phyloP scores from a whole-genome alignment of 2,329 filamentous ascomycete genomes.

The Aspergillus intermedius region DNA sequence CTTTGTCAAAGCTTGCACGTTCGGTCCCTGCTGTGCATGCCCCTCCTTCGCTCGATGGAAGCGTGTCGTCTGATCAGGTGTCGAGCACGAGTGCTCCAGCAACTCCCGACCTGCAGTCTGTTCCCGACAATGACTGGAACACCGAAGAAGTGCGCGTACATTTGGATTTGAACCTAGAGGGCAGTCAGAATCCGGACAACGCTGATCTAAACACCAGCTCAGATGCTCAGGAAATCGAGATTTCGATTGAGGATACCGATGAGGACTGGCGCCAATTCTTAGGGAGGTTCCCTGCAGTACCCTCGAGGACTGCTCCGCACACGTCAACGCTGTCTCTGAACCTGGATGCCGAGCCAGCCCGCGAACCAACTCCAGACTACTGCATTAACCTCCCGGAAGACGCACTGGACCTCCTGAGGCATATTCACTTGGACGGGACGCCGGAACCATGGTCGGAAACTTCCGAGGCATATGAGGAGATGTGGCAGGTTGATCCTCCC shows the following conservation, averaged over 20 bases:
- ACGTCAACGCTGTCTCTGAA: slow-evolving; percentile 12
- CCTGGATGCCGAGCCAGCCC: slow-evolving; percentile 12
- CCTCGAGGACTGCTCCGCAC: slow-evolving; percentile 15
- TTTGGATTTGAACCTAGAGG: slow-evolving; percentile 21
- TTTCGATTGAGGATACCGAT: slow-evolving; percentile 32
- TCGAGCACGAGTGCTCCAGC: slow-evolving; percentile 75
- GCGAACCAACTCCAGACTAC: slow-evolving; percentile 30
- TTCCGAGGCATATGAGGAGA: slow-evolving; percentile 51
- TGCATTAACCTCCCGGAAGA: slow-evolving; percentile 70
- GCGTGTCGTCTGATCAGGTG: slow-evolving; percentile 79
- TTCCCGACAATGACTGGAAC: slow-evolving; percentile 58
- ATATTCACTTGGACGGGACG: slow-evolving; percentile 55
- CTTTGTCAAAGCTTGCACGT: slow-evolving; percentile 64
- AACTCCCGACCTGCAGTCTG: slow-evolving; percentile 64
- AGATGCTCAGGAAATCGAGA: slow-evolving; percentile 26
- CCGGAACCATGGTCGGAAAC: slow-evolving; percentile 34
- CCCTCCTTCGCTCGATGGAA: slow-evolving; percentile 84
- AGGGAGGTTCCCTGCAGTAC: slow-evolving; percentile 35
- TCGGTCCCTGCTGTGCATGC: slow-evolving; percentile 69
- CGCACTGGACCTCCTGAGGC: slow-evolving; percentile 72
- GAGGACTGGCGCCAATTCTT: slow-evolving; percentile 56
- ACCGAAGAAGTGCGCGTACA: slow-evolving; percentile 28
- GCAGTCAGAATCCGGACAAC: slow-evolving; percentile 19
- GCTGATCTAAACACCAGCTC: slow-evolving; percentile 17
- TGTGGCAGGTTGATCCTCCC: slow-evolving; percentile 55